Evolutionary conservation across 2,329 filamentous ascomycete species (phyloP), one percentile per base, ranked within the genome.

Genomic region (Trichoderma afroharzianum): DNA sequence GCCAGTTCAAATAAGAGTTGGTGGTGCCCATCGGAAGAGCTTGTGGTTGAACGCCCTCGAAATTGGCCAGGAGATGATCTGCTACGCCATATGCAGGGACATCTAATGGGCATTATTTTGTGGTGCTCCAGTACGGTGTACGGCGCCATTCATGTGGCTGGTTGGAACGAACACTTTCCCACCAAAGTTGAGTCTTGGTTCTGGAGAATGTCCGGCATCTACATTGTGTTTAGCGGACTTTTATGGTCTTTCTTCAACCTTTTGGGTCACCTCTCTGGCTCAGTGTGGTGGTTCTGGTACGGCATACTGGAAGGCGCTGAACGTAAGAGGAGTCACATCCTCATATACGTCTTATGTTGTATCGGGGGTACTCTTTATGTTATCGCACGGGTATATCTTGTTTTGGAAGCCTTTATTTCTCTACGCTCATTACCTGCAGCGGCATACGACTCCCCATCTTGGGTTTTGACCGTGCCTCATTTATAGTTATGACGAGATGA

Each of bases 1-100:
- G 15, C 28, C 4, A 32, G 18, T 30, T n/a, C 57, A 33, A 59
- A 59, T 15, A 32, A 12, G 32, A 59, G 57, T 6, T 59, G 57
- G 57, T 59, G 57, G 57, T 72, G 71, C n/a, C n/a, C 53, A 14
- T 70, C 67, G 21, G 71, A 72, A 30, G 67, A 72, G 33, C 67
- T 72, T 12, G 71, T 72, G 7, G 67, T 71, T 15, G 59, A 67
- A 26, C 68, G 61, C 4, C 67, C 68, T 18, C 21, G 68, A 57
- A 72, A 72, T 15, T 72, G 62, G 71, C 71, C 71, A 5, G 53
- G 61, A 36, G 62, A 72, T 8, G 68, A 71, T 28, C 9, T 72
- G 1, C 63, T 72, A 6, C 57, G 57, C 14, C 57, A 59, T 14
- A 59, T 59, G 57, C 57, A 59, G 18, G 57, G 57, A 28, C 57